phyloP scores from a whole-genome alignment of 2,329 filamentous ascomycete species.

The Conoideocrella luteorostrata region DNA sequence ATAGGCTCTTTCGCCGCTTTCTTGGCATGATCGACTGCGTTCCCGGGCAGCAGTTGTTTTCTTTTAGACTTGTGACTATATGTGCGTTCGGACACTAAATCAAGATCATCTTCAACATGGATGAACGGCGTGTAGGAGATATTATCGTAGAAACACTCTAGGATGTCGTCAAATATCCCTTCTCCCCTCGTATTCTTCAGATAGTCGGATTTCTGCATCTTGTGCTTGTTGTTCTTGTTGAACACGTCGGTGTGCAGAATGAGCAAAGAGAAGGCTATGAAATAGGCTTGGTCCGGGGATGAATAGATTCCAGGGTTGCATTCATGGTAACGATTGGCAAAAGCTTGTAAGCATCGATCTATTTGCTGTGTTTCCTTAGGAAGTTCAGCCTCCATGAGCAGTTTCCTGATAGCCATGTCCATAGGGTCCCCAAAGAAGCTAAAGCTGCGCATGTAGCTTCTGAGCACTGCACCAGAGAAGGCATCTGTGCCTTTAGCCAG shows the following conservation, averaged over 20 bases:
- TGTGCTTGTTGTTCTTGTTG: slow-evolving; percentile 99
- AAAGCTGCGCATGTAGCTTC: slow-evolving; percentile 94
- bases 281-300: slow-evolving; percentile 90
- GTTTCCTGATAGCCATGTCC: slow-evolving; percentile 93
- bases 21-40: slow-evolving; percentile 45
- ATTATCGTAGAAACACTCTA: slow-evolving; percentile 97
- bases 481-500: slow-evolving; percentile 80
- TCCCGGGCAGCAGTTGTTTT: slow-evolving; percentile 60
- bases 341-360: slow-evolving; percentile 86
- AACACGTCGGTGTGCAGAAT: slow-evolving; percentile 98
- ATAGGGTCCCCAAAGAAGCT: slow-evolving; percentile 95
- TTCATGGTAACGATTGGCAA: slow-evolving; percentile 94
- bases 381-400: slow-evolving; percentile 92
- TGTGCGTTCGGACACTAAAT: slow-evolving; percentile 69
- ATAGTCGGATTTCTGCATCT: slow-evolving; percentile 96
- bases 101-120: slow-evolving; percentile 87
- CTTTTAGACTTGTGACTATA: slow-evolving; percentile 66
- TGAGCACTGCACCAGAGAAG: slow-evolving; percentile 75
- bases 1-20: slow-evolving; percentile 74
- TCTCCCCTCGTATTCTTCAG: slow-evolving; percentile 90
- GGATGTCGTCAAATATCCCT: slow-evolving; percentile 85
- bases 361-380: slow-evolving; percentile 98
- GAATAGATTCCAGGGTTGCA: slow-evolving; percentile 96
- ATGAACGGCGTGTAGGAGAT: slow-evolving; percentile 98
- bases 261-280: slow-evolving; percentile 92